These are phyloP conservation scores for Alnus rubra DNA, from an alignment of 306 rosid species.

Conservation along the genomic window DNA sequence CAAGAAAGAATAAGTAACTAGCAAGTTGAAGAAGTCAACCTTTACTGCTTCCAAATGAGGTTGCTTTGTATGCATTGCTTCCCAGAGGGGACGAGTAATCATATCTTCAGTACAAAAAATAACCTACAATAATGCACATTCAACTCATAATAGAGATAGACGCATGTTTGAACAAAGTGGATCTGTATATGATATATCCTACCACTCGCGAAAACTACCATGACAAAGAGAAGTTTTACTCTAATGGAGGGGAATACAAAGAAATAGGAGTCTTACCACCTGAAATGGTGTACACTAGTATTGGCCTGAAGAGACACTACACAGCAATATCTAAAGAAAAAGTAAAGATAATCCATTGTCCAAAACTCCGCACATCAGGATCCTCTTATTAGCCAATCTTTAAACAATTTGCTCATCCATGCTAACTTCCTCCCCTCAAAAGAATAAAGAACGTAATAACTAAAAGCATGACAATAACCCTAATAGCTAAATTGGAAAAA, in stretches of 20 bases:
- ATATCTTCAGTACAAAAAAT: slow-evolving; percentile 81
- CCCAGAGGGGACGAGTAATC: slow-evolving; percentile 74
- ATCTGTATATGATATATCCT: not conserved
- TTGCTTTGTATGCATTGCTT: slow-evolving; percentile 74
- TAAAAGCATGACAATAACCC: not conserved
- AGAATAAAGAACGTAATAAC: not conserved
- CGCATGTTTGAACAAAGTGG: not conserved
- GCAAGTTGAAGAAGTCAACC: slow-evolving; percentile 45
- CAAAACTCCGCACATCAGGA: not conserved
- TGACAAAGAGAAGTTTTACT: not conserved
- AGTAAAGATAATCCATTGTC: not conserved
- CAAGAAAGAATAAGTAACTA: slow-evolving; percentile 2
- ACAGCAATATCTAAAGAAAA: not conserved
- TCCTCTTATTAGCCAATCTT: not conserved
- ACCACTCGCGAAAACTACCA: not conserved
- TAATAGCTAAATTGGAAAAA: not conserved
- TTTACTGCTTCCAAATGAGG: slow-evolving; percentile 53
- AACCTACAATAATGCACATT: slow-evolving; percentile 42
- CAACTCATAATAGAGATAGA: not conserved
- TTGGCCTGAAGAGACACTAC: not conserved
- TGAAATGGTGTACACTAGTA: not conserved
- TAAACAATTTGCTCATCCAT: not conserved
- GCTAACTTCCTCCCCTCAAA: not conserved
- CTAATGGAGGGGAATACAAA: not conserved
- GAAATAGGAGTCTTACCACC: not conserved